Evolutionary conservation across 1,284 basidiomycete genomes (phyloP).

Genomic region (Kwoniella shivajii): DNA sequence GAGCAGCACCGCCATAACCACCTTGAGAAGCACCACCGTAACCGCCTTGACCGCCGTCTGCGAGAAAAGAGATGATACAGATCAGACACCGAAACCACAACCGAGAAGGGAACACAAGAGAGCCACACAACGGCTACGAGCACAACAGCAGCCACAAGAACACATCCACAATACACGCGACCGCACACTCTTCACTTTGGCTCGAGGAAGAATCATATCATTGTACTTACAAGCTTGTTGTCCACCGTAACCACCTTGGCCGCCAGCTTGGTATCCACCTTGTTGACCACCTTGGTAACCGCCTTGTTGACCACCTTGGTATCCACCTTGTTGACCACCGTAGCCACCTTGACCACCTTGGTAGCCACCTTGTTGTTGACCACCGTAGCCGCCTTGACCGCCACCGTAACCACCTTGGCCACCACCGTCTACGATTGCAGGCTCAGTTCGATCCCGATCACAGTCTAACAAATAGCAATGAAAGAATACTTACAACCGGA

Average conservation of each 20-base stretch:
- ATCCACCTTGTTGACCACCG: slow-evolving; percentile 50
- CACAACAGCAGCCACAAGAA: background rate
- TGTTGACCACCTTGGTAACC: slow-evolving; percentile 52
- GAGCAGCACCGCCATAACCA: slow-evolving; percentile 10
- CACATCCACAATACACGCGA: background rate
- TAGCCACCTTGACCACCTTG: slow-evolving; percentile 48
- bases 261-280: slow-evolving; percentile 38
- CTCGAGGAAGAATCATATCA: background rate
- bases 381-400: slow-evolving; percentile 46
- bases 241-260: slow-evolving; percentile 46
- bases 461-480: too few species aligned
- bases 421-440: slow-evolving; percentile 32
- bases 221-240: slow-evolving; percentile 24
- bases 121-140: background rate
- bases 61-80: background rate
- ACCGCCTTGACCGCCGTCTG: slow-evolving; percentile 13
- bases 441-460: background rate
- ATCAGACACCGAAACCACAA: background rate
- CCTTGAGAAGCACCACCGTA: slow-evolving; percentile 15
- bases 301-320: slow-evolving; percentile 45
- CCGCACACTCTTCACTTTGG: background rate
- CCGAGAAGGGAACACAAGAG: background rate
- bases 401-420: slow-evolving; percentile 50
- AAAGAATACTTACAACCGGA: slow-evolving; percentile 40
- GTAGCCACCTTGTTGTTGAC: slow-evolving; percentile 36